Conservation (phyloP, 106 monocot genomes). For the Dendrobium catenatum region DNA sequence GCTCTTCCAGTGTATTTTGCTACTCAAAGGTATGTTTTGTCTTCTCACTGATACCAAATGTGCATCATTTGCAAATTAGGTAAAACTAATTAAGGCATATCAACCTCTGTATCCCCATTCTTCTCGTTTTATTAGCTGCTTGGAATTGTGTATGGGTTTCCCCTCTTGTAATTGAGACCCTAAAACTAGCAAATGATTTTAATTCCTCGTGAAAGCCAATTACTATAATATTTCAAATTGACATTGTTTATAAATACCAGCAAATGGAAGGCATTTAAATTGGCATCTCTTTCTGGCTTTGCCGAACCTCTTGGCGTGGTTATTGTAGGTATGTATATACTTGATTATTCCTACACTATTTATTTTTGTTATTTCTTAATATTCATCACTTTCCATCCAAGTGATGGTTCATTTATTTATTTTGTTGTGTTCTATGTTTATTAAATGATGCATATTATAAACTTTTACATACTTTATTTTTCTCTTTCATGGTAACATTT, state of each 20-base stretch:
- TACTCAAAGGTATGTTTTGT: conserved; percentile 61
- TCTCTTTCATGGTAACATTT: too few species aligned
- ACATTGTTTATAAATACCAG: conserved; percentile 24
- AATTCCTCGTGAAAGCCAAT: background rate
- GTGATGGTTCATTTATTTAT: background rate
- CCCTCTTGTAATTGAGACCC: background rate
- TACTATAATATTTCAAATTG: background rate
- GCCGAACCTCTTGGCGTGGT: conserved; percentile 94
- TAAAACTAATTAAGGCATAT: background rate
- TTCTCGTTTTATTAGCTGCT: background rate
- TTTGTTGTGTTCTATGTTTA: background rate
- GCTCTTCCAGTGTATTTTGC: conserved; percentile 99
- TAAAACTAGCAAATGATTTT: background rate
- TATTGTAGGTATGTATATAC: conserved; percentile 63
- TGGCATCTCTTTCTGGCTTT: conserved; percentile 90
- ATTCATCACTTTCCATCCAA: background rate
- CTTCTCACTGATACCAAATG: background rate
- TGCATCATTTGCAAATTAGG: background rate
- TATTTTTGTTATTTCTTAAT: background rate
- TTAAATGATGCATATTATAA: background rate
- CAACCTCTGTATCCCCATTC: background rate
- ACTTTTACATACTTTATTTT: too few species aligned
- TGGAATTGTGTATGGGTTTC: background rate
- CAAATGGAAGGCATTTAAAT: conserved; percentile 95
- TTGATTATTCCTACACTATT: background rate